Base-by-base conservation (phyloP, 2,329 filamentous ascomycete species). In the Cladorrhinum sp. region DNA sequence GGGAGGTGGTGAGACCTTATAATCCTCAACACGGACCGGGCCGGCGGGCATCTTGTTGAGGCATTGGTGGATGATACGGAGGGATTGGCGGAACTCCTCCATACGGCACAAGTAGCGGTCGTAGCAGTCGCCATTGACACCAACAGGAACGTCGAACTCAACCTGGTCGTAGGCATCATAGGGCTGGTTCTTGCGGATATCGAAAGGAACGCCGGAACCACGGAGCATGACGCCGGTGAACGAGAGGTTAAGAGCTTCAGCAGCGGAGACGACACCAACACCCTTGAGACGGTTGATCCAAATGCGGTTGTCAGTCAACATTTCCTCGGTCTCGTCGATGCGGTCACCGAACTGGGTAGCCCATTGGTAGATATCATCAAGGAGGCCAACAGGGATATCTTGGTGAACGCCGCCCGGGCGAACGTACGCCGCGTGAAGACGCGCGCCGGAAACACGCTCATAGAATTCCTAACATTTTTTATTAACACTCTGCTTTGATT, bases 301-400 rank as follows among this genome's bases (percentile, higher is more conserved):
- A 82, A 99, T 98, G 74, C 96, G 92, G 85, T 99, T 99, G 77
- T 99, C 95, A 48, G 95, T 99, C 70, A 99, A 85, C 80, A 99
- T 90, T 77, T 99, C 95, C 77, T 99, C 95, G 59, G 95, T 98
- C 78, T 99, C 95, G 75, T 99, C 95, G 71, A 99, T 95, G 70
- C 95, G 92, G 81, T 99, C 95, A 71, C 92, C 91, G 72, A 99
- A 99, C 77, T 99, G 95, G 61, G 95, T 99, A 16, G 95, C 95
- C 95, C 95, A 99, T 79, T 98, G 94, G 81, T 99, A 98, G 73
- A 99, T 99, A 74, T 99, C 95, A 75, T 99, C 96, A 55, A 99
- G 87, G 51, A 99, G 87, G 67, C 95, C 95, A 63, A 96, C 73
- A 28, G 95, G 95, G 51, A 99, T 84, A 80, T 99, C 95, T 78